These are phyloP conservation scores for Serendipita vermifera DNA, from an alignment of 768 basidiomycete genomes.

Conservation along the genomic window DNA sequence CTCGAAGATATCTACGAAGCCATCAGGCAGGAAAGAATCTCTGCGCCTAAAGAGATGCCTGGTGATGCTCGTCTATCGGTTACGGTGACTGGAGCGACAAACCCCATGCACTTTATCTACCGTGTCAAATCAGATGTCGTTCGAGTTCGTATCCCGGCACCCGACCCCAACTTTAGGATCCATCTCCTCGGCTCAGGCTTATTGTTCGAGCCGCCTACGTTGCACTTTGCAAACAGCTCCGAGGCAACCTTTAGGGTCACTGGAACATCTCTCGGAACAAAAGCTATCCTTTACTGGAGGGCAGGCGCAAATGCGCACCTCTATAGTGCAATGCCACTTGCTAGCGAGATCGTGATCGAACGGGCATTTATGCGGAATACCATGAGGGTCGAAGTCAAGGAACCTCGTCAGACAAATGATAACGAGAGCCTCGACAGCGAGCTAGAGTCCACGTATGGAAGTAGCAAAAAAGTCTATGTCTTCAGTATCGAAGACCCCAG, in stretches of 20 bases:
- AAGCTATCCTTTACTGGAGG: constrained; percentile 71
- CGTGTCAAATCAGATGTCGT: constrained; percentile 80
- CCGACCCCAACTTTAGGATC: constrained; percentile 72
- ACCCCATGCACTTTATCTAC: constrained; percentile 74
- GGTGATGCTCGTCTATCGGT: constrained; percentile 40
- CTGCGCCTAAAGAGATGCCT: constrained; percentile 37
- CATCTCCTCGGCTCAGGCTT: constrained; percentile 80
- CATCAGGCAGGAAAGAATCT: constrained; percentile 33
- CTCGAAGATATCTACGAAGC: constrained; percentile 70
- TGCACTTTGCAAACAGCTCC: constrained; percentile 63
- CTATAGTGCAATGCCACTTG: constrained; percentile 72
- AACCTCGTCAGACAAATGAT: constrained; percentile 27
- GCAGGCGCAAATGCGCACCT: constrained; percentile 70
- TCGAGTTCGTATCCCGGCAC: constrained; percentile 69
- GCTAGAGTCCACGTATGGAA: constrained; percentile 25
- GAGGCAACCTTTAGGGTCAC: constrained; percentile 86
- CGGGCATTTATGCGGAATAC: constrained; percentile 95
- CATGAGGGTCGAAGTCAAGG: constrained; percentile 79
- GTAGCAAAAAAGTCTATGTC: constrained; percentile 76
- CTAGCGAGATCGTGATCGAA: constrained; percentile 65
- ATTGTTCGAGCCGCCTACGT: constrained; percentile 70
- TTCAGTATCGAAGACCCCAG: constrained; percentile 80
- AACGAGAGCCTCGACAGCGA: neutral
- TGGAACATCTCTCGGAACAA: constrained; percentile 70
- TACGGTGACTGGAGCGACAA: constrained; percentile 43